A percentile compares a stretch with the other conserved stretches of the same genome.
phyloP scores from a whole-genome alignment of 1,284 basidiomycete genomes.

The Naganishia sp. region DNA sequence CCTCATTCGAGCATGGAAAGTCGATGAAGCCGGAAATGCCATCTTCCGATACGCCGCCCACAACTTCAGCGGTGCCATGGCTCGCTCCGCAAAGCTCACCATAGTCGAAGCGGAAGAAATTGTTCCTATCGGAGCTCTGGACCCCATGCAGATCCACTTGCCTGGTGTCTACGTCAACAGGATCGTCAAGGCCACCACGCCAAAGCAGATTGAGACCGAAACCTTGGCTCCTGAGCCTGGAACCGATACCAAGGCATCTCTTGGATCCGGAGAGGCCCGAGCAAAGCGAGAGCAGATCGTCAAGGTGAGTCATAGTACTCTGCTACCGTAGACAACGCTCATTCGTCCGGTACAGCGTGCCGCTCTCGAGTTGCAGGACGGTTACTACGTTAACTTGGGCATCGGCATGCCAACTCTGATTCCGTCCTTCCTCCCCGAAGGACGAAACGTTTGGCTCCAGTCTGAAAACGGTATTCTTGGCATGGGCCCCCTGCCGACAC shows the following conservation, averaged over 20 bases:
- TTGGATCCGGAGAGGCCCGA: conserved; percentile 58
- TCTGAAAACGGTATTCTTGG: conserved; percentile 91
- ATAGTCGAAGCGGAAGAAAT: conserved; percentile 92
- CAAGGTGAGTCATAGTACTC: conserved; percentile 38
- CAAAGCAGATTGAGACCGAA: conserved; percentile 73
- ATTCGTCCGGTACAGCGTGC: conserved; percentile 53
- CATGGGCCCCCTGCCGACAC: conserved; percentile 86
- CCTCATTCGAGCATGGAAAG: conserved; percentile 87
- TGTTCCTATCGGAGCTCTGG: conserved; percentile 75
- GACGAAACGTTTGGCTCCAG: conserved; percentile 80
- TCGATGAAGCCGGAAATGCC: conserved; percentile 78
- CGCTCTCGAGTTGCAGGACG: conserved; percentile 82
- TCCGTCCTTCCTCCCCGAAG: conserved; percentile 72
- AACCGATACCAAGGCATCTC: conserved; percentile 49
- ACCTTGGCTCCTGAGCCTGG: conserved; percentile 62
- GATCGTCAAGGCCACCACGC: conserved; percentile 70
- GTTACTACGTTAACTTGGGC: conserved; percentile 72
- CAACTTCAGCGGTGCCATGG: conserved; percentile 83
- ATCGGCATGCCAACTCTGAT: conserved; percentile 87
- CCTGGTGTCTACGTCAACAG: conserved; percentile 83
- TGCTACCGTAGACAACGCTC: background rate
- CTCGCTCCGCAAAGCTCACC: conserved; percentile 79
- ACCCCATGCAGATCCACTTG: conserved; percentile 78
- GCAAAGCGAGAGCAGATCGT: conserved; percentile 69
- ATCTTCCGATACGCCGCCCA: conserved; percentile 81